These are phyloP conservation scores for Orobanche coerulescens DNA, from an alignment of 257 asterid genomes.

Conservation along the genomic window DNA sequence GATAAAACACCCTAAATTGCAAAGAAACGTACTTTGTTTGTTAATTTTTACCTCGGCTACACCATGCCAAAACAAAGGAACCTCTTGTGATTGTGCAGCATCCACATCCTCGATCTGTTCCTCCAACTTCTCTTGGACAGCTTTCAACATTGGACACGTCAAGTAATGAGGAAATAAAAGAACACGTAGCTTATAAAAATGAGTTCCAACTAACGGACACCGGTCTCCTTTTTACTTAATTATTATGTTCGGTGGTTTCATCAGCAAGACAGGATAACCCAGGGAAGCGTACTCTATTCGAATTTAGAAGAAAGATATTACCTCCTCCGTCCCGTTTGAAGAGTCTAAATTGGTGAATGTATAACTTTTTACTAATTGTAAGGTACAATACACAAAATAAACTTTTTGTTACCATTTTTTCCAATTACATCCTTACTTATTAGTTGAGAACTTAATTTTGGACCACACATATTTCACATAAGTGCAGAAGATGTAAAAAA, in stretches of 20 bases:
- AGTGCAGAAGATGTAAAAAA: too few relatives aligned
- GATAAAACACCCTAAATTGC: not conserved
- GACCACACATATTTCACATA: too few relatives aligned
- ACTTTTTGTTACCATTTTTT: too few relatives aligned
- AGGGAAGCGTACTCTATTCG: not conserved
- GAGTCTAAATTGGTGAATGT: too few relatives aligned
- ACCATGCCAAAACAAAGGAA: slow-evolving; percentile 66
- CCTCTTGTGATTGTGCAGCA: slow-evolving; percentile 57
- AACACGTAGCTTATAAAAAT: not conserved
- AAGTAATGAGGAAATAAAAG: slow-evolving; percentile 15
- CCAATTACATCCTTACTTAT: too few relatives aligned
- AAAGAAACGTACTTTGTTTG: not conserved
- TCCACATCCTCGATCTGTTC: slow-evolving; percentile 73
- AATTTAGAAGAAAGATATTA: not conserved
- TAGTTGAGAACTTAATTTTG: too few relatives aligned
- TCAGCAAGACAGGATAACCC: not conserved
- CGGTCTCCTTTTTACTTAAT: not conserved
- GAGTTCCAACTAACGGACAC: not conserved
- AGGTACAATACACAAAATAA: too few relatives aligned
- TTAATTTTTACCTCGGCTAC: slow-evolving; percentile 84
- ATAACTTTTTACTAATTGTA: too few relatives aligned
- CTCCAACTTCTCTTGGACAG: slow-evolving; percentile 55
- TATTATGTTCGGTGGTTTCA: not conserved
- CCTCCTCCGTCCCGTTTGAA: too few relatives aligned
- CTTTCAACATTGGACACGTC: slow-evolving; percentile 36